A percentile compares a stretch with the other conserved stretches of the same genome.
Conservation (phyloP, 352 stramenopile species). For the Pelagophyceae sp. region DNA sequence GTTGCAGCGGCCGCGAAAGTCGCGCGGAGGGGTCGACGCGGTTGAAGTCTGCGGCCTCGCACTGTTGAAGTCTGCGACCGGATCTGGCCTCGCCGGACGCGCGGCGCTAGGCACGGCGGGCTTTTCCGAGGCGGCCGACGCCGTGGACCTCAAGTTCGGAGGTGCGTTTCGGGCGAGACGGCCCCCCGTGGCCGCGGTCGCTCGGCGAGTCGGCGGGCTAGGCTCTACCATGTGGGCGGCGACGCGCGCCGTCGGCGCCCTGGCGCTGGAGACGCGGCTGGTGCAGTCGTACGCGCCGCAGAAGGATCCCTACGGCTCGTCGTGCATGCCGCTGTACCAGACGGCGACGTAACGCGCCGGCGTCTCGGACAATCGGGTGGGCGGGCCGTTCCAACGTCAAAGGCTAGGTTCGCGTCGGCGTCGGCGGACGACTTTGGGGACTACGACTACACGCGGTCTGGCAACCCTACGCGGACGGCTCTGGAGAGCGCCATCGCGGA, state of each 20-base stretch:
- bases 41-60: too few relatives aligned
- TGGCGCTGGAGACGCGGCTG: background rate
- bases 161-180: too few relatives aligned
- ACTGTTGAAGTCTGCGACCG: too few relatives aligned
- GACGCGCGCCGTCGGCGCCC: background rate
- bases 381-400: background rate
- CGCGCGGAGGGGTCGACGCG: background rate
- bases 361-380: too few relatives aligned
- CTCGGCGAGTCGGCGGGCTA: background rate
- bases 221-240: background rate
- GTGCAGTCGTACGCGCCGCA: constrained; percentile 25
- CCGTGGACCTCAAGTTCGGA: background rate
- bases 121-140: background rate
- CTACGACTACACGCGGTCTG: constrained; percentile 80
- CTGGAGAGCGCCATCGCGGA: constrained; percentile 76
- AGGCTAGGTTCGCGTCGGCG: constrained; percentile 61
- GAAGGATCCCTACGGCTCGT: constrained; percentile 72
- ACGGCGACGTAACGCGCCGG: too few relatives aligned
- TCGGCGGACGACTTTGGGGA: constrained; percentile 72
- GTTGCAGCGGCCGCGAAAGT: background rate
- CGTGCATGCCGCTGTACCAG: constrained; percentile 82
- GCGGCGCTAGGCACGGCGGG: background rate
- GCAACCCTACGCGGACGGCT: constrained; percentile 74
- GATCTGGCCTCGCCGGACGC: too few relatives aligned
- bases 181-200: background rate